These are phyloP conservation scores for Xylaria telfairii DNA, from an alignment of 495 filamentous ascomycete genomes.

Conservation along the genomic window DNA sequence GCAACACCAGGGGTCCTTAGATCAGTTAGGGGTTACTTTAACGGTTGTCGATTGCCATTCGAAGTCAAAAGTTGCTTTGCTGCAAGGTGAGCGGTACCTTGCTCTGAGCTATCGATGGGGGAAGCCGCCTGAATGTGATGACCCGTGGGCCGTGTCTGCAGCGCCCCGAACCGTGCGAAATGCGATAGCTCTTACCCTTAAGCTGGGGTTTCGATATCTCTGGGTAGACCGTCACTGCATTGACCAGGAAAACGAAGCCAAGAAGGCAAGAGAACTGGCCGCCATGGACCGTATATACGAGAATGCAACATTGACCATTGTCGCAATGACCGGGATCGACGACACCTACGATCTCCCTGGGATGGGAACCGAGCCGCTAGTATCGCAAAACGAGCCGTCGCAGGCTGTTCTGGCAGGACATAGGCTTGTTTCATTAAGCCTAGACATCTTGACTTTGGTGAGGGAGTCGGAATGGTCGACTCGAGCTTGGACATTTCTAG, in stretches of 20 bases:
- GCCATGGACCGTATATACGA: conserved; percentile 42
- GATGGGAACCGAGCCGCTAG: conserved; percentile 14
- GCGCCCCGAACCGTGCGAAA: conserved; percentile 14
- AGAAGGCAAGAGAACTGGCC: background rate
- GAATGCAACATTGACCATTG: conserved; percentile 34
- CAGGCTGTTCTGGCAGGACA: conserved; percentile 6
- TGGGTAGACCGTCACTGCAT: conserved; percentile 23
- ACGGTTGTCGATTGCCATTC: background rate
- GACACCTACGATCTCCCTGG: conserved; percentile 38
- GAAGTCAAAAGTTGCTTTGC: background rate
- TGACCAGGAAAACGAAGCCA: background rate
- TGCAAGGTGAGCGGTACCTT: background rate
- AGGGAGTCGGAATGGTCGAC: conserved; percentile 6
- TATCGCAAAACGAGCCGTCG: background rate
- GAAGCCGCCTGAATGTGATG: background rate
- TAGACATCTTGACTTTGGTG: background rate
- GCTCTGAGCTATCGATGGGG: conserved; percentile 10
- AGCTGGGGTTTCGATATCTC: conserved; percentile 13
- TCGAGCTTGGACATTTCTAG: conserved; percentile 13
- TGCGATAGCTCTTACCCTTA: conserved; percentile 1
- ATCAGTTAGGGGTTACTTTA: background rate
- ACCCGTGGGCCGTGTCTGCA: conserved; percentile 4
- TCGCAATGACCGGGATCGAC: conserved; percentile 40
- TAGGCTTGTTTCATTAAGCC: background rate
- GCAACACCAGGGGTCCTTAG: background rate